A percentile compares a stretch with the other conserved stretches of the same genome.
phyloP scores from a whole-genome alignment of 257 asterid species.

The Nicotiana benthamiana region DNA sequence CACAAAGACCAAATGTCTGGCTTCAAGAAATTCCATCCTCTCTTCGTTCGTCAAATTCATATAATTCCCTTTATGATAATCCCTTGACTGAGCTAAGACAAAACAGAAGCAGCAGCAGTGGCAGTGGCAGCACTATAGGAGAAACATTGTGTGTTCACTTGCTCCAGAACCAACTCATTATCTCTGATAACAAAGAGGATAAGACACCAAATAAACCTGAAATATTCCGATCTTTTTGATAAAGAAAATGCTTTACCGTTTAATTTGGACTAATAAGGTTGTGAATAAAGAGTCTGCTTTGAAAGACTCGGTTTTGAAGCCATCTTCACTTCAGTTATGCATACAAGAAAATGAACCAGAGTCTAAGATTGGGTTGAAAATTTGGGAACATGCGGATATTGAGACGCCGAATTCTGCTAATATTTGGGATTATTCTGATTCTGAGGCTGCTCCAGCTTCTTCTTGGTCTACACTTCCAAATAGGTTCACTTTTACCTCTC shows the following conservation, averaged over 20 bases:
- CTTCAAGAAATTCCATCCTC: constrained; percentile 39
- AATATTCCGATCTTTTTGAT: constrained; percentile 8
- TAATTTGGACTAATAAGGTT: constrained; percentile 13
- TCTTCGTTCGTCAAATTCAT: constrained; percentile 40
- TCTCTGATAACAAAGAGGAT: constrained; percentile 40
- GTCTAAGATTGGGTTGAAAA: constrained; percentile 36
- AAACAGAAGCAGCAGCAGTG: constrained; percentile 35
- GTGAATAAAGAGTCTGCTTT: neutral
- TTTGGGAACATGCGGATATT: constrained; percentile 32
- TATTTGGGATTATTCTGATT: constrained; percentile 81
- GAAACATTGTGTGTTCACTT: constrained; percentile 22
- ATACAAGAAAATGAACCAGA: constrained; percentile 56
- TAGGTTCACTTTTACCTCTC: constrained; percentile 27
- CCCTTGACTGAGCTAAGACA: constrained; percentile 54
- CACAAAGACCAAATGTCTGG: constrained; percentile 29
- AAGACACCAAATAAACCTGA: constrained; percentile 25
- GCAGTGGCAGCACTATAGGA: neutral
- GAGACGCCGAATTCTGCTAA: constrained; percentile 42
- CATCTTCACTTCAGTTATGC: constrained; percentile 66
- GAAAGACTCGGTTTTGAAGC: constrained; percentile 40
- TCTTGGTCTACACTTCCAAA: constrained; percentile 90
- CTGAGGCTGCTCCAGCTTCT: constrained; percentile 88
- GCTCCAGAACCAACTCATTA: constrained; percentile 14
- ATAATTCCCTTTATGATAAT: constrained; percentile 47
- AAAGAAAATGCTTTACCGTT: constrained; percentile 22